Evolutionary conservation across 2,329 filamentous ascomycete species (phyloP), one percentile per base, ranked within the genome.

Genomic region (Beauveria scarabaeidicola): DNA sequence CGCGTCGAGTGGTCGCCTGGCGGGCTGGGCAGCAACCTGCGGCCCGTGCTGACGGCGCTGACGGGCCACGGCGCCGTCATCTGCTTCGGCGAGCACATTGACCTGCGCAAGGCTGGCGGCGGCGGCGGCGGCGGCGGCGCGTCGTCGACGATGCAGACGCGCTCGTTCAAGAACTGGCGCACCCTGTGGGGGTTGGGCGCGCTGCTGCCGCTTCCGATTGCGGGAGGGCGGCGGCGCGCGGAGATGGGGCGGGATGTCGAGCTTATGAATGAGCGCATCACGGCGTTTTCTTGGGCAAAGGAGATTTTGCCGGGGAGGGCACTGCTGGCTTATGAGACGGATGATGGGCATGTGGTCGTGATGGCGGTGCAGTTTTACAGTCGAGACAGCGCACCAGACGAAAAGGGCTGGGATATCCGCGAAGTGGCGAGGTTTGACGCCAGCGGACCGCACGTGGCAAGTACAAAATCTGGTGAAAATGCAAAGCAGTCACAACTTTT

Each of bases 151-250:
- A 25, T 21, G 19, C 69, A 74, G 9, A 69, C 70, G 10, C 72
- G 75, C 17, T 70, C 74, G 10, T 76, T 79, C 64, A 75, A 77
- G 29, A 74, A 73, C 17, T 85, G 82, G 81, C 73, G 76, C 59
- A 74, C 80, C 1, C 73, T 83, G 1, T 85, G 82, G 81, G 80
- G 79, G 0, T 69, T 84, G 3, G 82, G 82, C 7, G 80, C 77
- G 44, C 75, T 75, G 3, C 61, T 83, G 29, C 74, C 80, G 7
- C 67, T 84, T 8, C 81, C 81, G 72, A 1, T 69, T 69, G 17
- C 65, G 63, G 60, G 47, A 15, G 44, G 10, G 44, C 5, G 27
- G 43, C 46, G 44, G 23, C 32, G 61, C 21, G 29, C 62, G 4
- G 63, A 67, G n/a, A 65, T 66, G 27, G 69, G 66, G 48, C 38